Evolutionary conservation across 352 stramenopile genomes (phyloP), one percentile per base, ranked within the genome.

Genomic region (Phytopythium ostracodes): DNA sequence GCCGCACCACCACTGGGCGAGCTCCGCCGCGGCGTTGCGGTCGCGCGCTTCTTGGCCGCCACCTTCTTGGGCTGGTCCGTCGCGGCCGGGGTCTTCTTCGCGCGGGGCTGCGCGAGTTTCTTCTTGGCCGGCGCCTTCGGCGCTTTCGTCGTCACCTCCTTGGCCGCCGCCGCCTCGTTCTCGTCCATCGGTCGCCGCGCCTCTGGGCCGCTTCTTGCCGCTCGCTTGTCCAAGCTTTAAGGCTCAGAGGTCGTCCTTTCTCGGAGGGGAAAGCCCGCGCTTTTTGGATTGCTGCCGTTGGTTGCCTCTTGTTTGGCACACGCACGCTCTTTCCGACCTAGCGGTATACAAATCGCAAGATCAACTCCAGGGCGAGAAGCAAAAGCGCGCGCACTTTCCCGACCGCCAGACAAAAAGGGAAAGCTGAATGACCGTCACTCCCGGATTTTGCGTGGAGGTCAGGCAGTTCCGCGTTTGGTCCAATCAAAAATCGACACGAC

Each of bases 21-120:
- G 31, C 31, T 36, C 31, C 31, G 31, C 31, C 31, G 4, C 42
- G 42, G n/a, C 42, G 42, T 25, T 20, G 42, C 20, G 40, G 40
- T 42, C 31, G 72, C 56, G 12, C 56, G 49, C 47, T 52, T 49
- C 46, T 73, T 71, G 18, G 53, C 27, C 52, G 49, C 35, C 35
- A 59, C 52, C 52, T 59, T 62, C 56, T 52, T 68, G 12, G 25
- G 56, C 36, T 33, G 65, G 43, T 50, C 43, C 73, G 54, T 71
- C 71, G n/a, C 29, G 31, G 47, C 40, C 35, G 22, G 24, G 6
- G 20, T 36, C 58, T 73, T 73, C 57, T 67, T 72, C 72, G 27
- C 64, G 59, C n/a, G 52, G 27, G 27, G 60, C 60, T 5, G 44
- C 44, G n/a, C 59, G 55, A 29, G 44, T 17, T 29, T 62, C 22